phyloP scores from a whole-genome alignment of 345 rosid genomes.

The Clausena lansium region DNA sequence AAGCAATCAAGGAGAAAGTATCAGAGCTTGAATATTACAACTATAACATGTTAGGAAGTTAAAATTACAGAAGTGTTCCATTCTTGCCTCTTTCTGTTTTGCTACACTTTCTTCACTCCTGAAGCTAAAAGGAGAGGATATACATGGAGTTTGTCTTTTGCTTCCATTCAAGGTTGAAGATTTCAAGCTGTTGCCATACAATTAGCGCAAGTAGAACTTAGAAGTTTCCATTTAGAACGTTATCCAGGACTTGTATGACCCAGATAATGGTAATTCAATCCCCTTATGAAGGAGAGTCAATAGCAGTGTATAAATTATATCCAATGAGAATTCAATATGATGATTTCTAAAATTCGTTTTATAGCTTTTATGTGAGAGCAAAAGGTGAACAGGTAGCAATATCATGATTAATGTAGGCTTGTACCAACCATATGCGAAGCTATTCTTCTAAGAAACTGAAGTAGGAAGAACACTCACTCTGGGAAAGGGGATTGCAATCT shows the following conservation, averaged over 20 bases:
- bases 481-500: conserved; percentile 26
- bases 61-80: background rate
- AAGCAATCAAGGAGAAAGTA: conserved; percentile 13
- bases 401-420: background rate
- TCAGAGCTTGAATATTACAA: conserved; percentile 5
- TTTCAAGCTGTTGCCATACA: conserved; percentile 37
- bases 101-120: conserved; percentile 83
- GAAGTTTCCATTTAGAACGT: conserved; percentile 13
- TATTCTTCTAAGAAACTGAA: background rate
- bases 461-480: conserved; percentile 34
- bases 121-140: conserved; percentile 63
- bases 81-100: conserved; percentile 76
- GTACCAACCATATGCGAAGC: background rate
- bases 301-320: background rate
- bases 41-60: background rate
- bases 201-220: conserved; percentile 6
- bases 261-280: conserved; percentile 1
- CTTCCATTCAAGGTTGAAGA: conserved; percentile 36
- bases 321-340: background rate
- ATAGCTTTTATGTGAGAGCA: background rate
- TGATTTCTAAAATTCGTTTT: background rate
- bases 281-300: background rate
- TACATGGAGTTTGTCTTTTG: conserved; percentile 39
- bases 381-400: background rate
- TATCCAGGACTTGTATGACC: background rate